Evolutionary conservation across 75 land plant genomes (phyloP).

Genomic region (Pinus albicaulis): DNA sequence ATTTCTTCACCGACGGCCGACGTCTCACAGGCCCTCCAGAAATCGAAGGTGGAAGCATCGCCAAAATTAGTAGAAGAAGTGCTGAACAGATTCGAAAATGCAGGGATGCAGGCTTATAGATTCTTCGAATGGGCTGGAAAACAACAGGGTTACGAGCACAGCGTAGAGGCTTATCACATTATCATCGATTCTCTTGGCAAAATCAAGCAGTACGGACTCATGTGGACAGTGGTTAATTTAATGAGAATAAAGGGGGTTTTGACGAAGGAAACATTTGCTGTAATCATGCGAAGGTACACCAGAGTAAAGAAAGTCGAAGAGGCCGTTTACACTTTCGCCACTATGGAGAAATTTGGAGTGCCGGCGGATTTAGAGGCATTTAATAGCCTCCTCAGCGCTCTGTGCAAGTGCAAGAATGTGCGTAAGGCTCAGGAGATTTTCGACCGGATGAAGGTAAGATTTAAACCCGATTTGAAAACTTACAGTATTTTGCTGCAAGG

Average conservation of each 20-base stretch:
- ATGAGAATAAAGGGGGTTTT: conserved; percentile 42
- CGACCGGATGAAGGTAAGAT: conserved; percentile 45
- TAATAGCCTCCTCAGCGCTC: conserved; percentile 54
- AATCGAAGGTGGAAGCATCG: conserved; percentile 35
- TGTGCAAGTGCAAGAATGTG: conserved; percentile 72
- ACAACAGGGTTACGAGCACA: conserved; percentile 40
- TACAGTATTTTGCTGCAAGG: conserved; percentile 69
- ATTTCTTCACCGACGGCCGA: conserved; percentile 37
- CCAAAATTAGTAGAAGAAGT: conserved; percentile 44
- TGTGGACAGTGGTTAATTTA: conserved; percentile 64
- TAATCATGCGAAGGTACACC: conserved; percentile 63
- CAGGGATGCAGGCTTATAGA: conserved; percentile 51
- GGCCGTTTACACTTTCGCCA: conserved; percentile 55
- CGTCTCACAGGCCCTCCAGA: conserved; percentile 34
- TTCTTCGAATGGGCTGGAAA: conserved; percentile 72
- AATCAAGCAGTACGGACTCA: conserved; percentile 58
- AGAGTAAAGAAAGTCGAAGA: conserved; percentile 60
- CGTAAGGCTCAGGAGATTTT: conserved; percentile 74
- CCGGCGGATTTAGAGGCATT: conserved; percentile 55
- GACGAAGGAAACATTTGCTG: conserved; percentile 60
- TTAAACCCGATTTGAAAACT: conserved; percentile 59
- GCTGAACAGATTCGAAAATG: conserved; percentile 43
- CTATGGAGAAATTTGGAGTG: conserved; percentile 61
- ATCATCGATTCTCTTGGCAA: conserved; percentile 59
- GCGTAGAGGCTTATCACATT: conserved; percentile 45